Percentiles rank a stretch among this genome's conserved stretches.
These are phyloP conservation scores for Garcia nutans DNA, from an alignment of 345 rosid species.

Conservation along the genomic window DNA sequence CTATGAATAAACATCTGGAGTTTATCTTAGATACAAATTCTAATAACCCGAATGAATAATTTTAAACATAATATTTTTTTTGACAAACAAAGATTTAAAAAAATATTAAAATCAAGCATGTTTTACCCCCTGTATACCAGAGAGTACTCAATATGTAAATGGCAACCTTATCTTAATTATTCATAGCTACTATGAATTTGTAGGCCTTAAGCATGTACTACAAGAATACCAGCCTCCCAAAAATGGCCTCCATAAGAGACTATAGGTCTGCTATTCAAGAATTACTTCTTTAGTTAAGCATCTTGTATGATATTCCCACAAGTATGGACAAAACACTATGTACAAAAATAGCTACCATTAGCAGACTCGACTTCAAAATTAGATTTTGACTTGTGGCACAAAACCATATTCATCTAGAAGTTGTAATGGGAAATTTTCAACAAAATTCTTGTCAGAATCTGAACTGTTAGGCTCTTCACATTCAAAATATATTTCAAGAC, in stretches of 20 bases:
- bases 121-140: too few relatives aligned
- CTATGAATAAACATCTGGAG: too few relatives aligned
- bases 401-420: not conserved
- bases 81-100: too few relatives aligned
- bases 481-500: conserved; percentile 31
- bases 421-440: not conserved
- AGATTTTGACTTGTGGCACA: not conserved
- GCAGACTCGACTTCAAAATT: not conserved
- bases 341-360: not conserved
- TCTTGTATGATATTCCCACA: not conserved
- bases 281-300: too few relatives aligned
- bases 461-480: conserved; percentile 28
- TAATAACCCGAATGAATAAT: too few relatives aligned
- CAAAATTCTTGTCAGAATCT: conserved; percentile 13
- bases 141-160: too few relatives aligned
- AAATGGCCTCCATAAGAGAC: not conserved
- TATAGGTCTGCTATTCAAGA: too few relatives aligned
- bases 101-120: too few relatives aligned
- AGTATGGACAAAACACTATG: not conserved
- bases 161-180: not conserved
- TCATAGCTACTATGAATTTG: not conserved
- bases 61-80: too few relatives aligned
- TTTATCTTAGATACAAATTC: too few relatives aligned
- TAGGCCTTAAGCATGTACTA: not conserved
- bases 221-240: not conserved